phyloP scores from a whole-genome alignment of 805 yeast genomes.

The Yarrowia hollandica region DNA sequence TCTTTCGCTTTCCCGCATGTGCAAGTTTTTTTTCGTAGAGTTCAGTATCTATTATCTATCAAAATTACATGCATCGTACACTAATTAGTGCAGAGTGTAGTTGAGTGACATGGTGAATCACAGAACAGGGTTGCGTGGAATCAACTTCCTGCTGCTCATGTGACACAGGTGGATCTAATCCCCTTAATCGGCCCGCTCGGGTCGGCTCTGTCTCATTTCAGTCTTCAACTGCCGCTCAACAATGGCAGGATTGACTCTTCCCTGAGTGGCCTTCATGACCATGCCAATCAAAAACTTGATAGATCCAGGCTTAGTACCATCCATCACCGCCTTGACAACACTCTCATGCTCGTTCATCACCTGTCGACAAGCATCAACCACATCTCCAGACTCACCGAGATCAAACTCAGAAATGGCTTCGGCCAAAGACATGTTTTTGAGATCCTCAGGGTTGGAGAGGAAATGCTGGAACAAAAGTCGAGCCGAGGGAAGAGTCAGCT shows the following conservation, averaged over 20 bases:
- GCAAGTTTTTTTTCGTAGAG: not conserved
- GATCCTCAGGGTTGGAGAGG: constrained; percentile 50
- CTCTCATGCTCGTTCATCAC: constrained; percentile 51
- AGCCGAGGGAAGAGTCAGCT: constrained; percentile 67
- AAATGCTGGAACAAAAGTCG: constrained; percentile 63
- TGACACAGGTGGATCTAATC: not conserved
- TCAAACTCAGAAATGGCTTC: constrained; percentile 54
- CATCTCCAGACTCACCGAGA: constrained; percentile 36
- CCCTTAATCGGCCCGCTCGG: too few species aligned
- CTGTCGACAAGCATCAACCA: constrained; percentile 47
- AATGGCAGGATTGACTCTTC: constrained; percentile 48
- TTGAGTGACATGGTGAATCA: too few species aligned
- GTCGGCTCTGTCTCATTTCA: too few species aligned
- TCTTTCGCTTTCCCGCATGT: too few species aligned
- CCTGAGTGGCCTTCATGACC: constrained; percentile 79
- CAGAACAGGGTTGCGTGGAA: too few species aligned
- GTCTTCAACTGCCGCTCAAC: constrained; percentile 30
- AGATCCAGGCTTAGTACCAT: constrained; percentile 61
- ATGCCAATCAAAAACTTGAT: constrained; percentile 79
- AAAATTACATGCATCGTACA: not conserved
- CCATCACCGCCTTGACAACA: constrained; percentile 55
- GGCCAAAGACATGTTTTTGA: constrained; percentile 39
- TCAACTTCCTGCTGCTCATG: not conserved
- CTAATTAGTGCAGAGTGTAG: too few species aligned
- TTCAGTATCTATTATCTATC: not conserved